A percentile compares a stretch with the other conserved stretches of the same genome.
Evolutionary conservation across 495 filamentous ascomycete species (phyloP).

Genomic region (Aspergillus mulundensis): DNA sequence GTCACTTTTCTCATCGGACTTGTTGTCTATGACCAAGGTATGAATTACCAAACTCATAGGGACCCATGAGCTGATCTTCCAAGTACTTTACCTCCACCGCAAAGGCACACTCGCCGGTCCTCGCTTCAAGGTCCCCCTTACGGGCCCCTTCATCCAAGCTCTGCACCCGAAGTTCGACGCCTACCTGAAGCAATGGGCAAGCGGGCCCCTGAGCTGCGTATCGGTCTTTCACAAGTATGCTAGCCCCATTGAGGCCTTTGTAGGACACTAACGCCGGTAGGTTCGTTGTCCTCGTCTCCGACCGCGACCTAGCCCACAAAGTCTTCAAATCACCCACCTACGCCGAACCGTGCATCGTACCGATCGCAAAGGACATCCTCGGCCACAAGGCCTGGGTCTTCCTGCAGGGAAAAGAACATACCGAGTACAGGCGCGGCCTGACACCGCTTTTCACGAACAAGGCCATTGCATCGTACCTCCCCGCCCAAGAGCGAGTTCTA

Average conservation of each 20-base stretch:
- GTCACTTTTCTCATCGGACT: slow-evolving; percentile 22
- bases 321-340: slow-evolving; percentile 86
- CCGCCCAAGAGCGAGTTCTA: slow-evolving; percentile 81
- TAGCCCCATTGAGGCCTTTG: too few species aligned
- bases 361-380: slow-evolving; percentile 83
- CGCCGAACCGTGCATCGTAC: slow-evolving; percentile 89
- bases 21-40: slow-evolving; percentile 35
- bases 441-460: slow-evolving; percentile 87
- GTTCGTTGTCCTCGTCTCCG: slow-evolving; percentile 92
- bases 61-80: background rate
- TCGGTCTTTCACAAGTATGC: slow-evolving; percentile 91
- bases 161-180: slow-evolving; percentile 79
- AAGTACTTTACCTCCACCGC: slow-evolving; percentile 73
- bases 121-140: slow-evolving; percentile 76
- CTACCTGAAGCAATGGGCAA: slow-evolving; percentile 81
- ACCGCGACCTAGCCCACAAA: slow-evolving; percentile 86
- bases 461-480: slow-evolving; percentile 79
- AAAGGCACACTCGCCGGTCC: slow-evolving; percentile 83
- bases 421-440: slow-evolving; percentile 88
- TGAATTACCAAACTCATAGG: background rate
- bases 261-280: slow-evolving; percentile 32
- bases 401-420: slow-evolving; percentile 81
- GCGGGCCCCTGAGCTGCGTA: slow-evolving; percentile 83
- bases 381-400: slow-evolving; percentile 90
- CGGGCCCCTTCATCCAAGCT: slow-evolving; percentile 85